Conservation (phyloP, 495 filamentous ascomycete species). For the Penicillium malachiteum region DNA sequence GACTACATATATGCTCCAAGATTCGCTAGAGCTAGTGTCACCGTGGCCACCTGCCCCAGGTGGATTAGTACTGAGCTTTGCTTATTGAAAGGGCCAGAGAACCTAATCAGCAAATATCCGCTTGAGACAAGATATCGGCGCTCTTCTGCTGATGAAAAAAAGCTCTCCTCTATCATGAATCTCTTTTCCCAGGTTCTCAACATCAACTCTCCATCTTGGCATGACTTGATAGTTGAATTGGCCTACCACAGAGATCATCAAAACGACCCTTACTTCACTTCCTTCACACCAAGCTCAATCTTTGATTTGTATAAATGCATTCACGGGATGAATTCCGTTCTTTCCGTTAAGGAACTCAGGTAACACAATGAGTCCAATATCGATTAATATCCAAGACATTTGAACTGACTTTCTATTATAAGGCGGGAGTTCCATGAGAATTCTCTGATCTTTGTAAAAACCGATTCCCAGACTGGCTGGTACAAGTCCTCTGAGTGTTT, state of each 20-base stretch:
- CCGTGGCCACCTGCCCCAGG: neutral
- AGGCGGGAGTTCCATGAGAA: neutral
- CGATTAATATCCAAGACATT: too few relatives aligned
- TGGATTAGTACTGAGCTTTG: neutral
- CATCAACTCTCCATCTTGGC: neutral
- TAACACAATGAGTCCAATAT: neutral
- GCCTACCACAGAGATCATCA: neutral
- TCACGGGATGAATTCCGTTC: neutral
- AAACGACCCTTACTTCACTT: neutral
- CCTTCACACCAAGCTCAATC: neutral
- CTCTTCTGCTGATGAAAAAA: neutral
- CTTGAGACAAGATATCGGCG: neutral
- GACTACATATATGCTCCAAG: neutral
- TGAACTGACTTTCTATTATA: neutral
- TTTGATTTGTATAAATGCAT: neutral
- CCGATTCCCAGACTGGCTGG: constrained; percentile 20
- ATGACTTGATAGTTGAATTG: neutral
- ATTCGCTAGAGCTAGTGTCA: neutral
- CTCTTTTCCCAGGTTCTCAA: neutral
- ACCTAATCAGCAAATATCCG: neutral
- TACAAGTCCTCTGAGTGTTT: constrained; percentile 32
- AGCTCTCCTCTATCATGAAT: neutral
- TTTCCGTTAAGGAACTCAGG: neutral
- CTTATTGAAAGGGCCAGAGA: neutral
- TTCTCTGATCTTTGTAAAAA: neutral